Evolutionary conservation across 2,329 filamentous ascomycete species (phyloP), one percentile per base, ranked within the genome.

Genomic region (Pseudocercospora fijiensis): DNA sequence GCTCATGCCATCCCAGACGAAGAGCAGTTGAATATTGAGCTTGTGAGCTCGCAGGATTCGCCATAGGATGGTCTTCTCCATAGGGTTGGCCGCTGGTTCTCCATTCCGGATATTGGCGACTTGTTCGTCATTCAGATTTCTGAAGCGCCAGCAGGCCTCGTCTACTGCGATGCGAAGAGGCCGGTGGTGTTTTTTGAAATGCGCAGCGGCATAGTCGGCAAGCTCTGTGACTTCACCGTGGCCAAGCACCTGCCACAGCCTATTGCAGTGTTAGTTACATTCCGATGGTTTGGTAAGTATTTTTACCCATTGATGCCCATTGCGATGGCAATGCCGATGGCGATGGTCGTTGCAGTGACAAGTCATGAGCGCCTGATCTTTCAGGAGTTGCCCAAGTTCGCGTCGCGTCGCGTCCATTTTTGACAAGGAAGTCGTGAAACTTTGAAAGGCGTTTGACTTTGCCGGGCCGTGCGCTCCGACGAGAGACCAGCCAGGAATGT

Each of bases 1-100:
- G 16, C 79, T 77, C 9, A 81, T 75, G 0, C 84, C 83, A 62
- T 86, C 84, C 65, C 84, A 85, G 2, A 86, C 79, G 61, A 86
- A 85, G 6, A 85, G 67, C 1, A 83, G 76, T 45, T 83, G 78
- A 5, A 86, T 80, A 16, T 83, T 79, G 5, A 82, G 76, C 20
- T 78, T 78, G 26, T 84, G 75, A 1, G 85, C 76, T 4, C 79
- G 77, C 56, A 81, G 71, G 64, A 83, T 73, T 6, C 77, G 75
- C 65, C 73, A 78, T 30, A 81, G 73, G 53, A 80, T 78, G 3
- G 68, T 65, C 60, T 79, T 80, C 64, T 80, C 79, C 11, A 79
- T 74, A 3, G 78, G 78, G 64, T 79, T 78, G 24, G 75, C 78
- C 4, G 74, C 76, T 5, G 70, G 69, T 30, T 72, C 71, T n/a